These are phyloP conservation scores for Trichoderma harzianum DNA, from an alignment of 2,329 filamentous ascomycete species.

Conservation along the genomic window DNA sequence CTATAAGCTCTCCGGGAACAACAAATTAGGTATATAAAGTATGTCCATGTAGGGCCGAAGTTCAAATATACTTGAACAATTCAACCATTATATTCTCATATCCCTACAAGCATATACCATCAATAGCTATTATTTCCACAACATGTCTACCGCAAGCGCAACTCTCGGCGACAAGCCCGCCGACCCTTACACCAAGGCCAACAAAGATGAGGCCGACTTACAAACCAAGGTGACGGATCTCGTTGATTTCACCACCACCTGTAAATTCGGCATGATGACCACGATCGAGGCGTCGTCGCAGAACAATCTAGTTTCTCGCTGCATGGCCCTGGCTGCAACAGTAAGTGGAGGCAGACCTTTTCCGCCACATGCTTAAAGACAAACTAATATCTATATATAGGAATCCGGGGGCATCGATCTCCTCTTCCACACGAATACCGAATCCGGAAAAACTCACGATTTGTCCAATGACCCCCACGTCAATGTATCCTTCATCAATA, in stretches of 20 bases:
- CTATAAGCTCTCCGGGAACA: no score
- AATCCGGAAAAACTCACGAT: slow-evolving; percentile 84
- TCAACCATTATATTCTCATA: no score
- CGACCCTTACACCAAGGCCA: slow-evolving; percentile 78
- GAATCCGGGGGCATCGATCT: slow-evolving; percentile 76
- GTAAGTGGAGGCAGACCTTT: slow-evolving; percentile 41
- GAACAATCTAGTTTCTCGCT: slow-evolving; percentile 71
- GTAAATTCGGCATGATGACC: slow-evolving; percentile 89
- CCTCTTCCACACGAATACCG: slow-evolving; percentile 88
- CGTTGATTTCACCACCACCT: slow-evolving; percentile 63
- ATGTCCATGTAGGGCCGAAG: not conserved
- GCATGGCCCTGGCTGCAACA: slow-evolving; percentile 80
- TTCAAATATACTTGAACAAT: not conserved
- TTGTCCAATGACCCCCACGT: slow-evolving; percentile 67
- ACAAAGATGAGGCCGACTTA: slow-evolving; percentile 59
- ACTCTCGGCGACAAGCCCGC: slow-evolving; percentile 59
- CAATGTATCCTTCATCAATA: slow-evolving; percentile 78
- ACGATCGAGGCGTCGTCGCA: slow-evolving; percentile 60
- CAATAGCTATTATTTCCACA: slow-evolving; percentile 13
- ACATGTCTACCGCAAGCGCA: slow-evolving; percentile 50
- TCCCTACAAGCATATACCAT: not conserved
- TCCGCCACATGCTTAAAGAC: not conserved
- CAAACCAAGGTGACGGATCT: slow-evolving; percentile 76
- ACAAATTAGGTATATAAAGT: no score
- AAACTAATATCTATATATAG: slow-evolving; percentile 39